Conservation (phyloP, 2,329 filamentous ascomycete species). For the Diaporthe sp. region DNA sequence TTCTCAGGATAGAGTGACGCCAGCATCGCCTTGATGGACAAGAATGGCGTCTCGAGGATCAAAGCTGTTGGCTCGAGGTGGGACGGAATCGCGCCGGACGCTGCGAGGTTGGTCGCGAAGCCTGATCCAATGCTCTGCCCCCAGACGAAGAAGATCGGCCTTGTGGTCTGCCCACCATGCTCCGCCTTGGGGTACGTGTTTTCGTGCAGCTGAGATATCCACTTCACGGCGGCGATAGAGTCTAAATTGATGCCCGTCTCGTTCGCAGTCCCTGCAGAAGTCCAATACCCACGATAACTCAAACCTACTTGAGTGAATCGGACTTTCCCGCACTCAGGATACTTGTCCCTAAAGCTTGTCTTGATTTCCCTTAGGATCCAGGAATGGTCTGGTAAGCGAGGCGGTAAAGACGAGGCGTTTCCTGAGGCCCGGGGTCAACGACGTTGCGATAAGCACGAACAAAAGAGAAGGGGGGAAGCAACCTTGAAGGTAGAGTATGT, state of each 20-base stretch:
- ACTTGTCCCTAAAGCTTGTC: conserved; percentile 50
- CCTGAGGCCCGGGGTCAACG: conserved; percentile 53
- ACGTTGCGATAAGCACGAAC: neutral
- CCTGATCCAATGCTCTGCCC: conserved; percentile 84
- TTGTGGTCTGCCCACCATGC: conserved; percentile 42
- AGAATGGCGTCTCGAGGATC: conserved; percentile 83
- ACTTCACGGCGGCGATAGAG: conserved; percentile 73
- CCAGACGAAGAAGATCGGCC: conserved; percentile 73
- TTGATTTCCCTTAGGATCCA: conserved; percentile 63
- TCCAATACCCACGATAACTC: conserved; percentile 84
- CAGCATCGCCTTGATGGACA: conserved; percentile 79
- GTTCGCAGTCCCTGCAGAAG: conserved; percentile 77
- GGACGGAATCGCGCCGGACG: conserved; percentile 53
- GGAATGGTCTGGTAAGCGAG: conserved; percentile 70
- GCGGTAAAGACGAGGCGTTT: conserved; percentile 71
- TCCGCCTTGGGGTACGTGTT: conserved; percentile 43
- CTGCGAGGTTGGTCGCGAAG: conserved; percentile 75
- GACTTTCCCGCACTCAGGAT: conserved; percentile 46
- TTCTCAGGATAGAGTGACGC: conserved; percentile 81
- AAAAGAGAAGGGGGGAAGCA: conserved; percentile 22
- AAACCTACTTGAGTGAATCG: conserved; percentile 67
- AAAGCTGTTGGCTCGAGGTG: conserved; percentile 63
- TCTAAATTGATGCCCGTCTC: conserved; percentile 80
- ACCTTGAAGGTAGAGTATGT: conserved; percentile 72
- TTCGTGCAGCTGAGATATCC: conserved; percentile 66